phyloP scores from a whole-genome alignment of 768 basidiomycete genomes.

The Rhizopogon rudus region DNA sequence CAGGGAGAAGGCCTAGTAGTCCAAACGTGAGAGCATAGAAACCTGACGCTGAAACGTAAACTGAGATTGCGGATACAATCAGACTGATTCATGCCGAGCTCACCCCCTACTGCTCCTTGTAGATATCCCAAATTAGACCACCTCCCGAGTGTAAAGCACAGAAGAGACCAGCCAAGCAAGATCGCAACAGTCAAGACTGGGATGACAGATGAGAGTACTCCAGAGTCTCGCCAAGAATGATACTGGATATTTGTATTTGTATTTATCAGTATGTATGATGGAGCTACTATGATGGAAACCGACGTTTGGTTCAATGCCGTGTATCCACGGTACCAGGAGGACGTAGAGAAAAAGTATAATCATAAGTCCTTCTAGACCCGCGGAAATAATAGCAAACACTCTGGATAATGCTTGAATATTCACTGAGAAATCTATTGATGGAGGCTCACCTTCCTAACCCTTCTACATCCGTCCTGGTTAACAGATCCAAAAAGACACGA shows the following conservation, averaged over 20 bases:
- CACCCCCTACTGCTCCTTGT: slow-evolving; percentile 60
- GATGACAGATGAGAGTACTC: slow-evolving; percentile 61
- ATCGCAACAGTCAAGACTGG: slow-evolving; percentile 68
- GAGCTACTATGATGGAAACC: slow-evolving; percentile 19
- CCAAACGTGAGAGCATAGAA: slow-evolving; percentile 70
- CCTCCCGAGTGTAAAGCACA: slow-evolving; percentile 58
- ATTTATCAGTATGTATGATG: neutral
- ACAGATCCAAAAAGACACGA: slow-evolving; percentile 41
- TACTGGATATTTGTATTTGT: slow-evolving; percentile 39
- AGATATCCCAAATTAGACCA: slow-evolving; percentile 65
- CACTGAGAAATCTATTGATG: too few species aligned
- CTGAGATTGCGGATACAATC: neutral
- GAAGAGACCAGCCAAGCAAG: slow-evolving; percentile 62
- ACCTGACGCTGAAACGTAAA: slow-evolving; percentile 48
- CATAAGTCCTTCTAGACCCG: slow-evolving; percentile 54
- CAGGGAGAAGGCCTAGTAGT: slow-evolving; percentile 67
- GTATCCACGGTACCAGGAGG: slow-evolving; percentile 59
- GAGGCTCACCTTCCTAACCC: slow-evolving; percentile 47
- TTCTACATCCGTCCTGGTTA: slow-evolving; percentile 29
- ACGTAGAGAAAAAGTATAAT: slow-evolving; percentile 70
- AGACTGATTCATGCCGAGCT: slow-evolving; percentile 12
- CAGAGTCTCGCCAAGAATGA: slow-evolving; percentile 68
- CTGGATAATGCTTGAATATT: slow-evolving; percentile 27
- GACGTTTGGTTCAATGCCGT: slow-evolving; percentile 67
- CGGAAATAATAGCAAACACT: slow-evolving; percentile 46